These are phyloP conservation scores for Entomortierella parvispora DNA, from an alignment of 192 early-diverging fungal species.

Conservation along the genomic window DNA sequence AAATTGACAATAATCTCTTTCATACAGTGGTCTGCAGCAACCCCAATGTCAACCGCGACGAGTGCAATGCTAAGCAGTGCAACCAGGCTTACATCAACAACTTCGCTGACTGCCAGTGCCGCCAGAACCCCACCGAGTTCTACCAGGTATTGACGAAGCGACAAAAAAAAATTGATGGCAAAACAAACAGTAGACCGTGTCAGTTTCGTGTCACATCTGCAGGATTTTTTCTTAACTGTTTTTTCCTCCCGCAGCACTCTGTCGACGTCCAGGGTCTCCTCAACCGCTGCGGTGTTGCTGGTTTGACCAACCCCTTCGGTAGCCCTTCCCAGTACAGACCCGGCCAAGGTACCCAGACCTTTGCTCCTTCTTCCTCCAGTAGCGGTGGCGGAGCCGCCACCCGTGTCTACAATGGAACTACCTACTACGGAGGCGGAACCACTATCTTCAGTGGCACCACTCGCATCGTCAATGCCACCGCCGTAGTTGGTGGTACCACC, in stretches of 20 bases:
- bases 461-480: not conserved
- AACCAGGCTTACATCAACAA: constrained; percentile 9
- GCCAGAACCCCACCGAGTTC: not conserved
- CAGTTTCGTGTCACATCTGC: too few relatives aligned
- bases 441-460: not conserved
- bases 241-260: constrained; percentile 7
- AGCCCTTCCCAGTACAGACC: constrained; percentile 6
- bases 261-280: constrained; percentile 19
- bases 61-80: constrained; percentile 9
- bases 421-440: constrained; percentile 3
- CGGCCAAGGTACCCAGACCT: constrained; percentile 21
- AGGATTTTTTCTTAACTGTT: not conserved
- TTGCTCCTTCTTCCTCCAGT: not conserved
- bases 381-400: not conserved
- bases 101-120: constrained; percentile 1
- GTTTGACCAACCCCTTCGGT: constrained; percentile 15
- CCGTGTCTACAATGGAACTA: not conserved
- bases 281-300: constrained; percentile 7
- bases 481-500: constrained; percentile 2
- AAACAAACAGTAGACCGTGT: not conserved
- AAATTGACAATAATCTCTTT: too few relatives aligned
- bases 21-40: constrained; percentile 8
- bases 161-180: not conserved
- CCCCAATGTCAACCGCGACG: constrained; percentile 1
- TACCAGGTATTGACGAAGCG: constrained; percentile 3